A percentile compares a stretch with the other conserved stretches of the same genome.
Evolutionary conservation across 257 asterid species (phyloP).

Genomic region (Perilla frutescens): DNA sequence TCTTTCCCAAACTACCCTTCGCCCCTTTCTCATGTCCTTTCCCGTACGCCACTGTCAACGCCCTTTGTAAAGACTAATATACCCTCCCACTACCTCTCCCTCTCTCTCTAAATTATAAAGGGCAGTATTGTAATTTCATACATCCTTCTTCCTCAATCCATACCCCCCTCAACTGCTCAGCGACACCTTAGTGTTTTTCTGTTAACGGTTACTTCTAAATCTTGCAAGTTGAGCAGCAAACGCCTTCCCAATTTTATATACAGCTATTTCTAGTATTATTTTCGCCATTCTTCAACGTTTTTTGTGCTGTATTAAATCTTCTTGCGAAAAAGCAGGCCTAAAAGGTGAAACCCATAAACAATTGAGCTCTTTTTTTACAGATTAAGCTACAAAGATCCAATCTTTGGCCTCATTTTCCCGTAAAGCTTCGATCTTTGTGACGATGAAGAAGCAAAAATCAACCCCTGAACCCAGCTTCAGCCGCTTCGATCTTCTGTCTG

Average conservation of each 20-base stretch:
- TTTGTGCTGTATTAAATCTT: background rate
- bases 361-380: background rate
- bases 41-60: conserved; percentile 55
- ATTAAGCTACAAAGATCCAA: conserved; percentile 38
- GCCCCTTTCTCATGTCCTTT: conserved; percentile 47
- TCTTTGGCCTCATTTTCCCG: conserved; percentile 17
- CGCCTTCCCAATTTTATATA: background rate
- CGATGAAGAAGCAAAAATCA: conserved; percentile 69
- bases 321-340: conserved; percentile 21
- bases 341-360: background rate
- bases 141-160: conserved; percentile 44
- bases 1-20: conserved; percentile 53
- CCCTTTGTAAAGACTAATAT: background rate
- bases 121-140: conserved; percentile 36
- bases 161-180: conserved; percentile 45
- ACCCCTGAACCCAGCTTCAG: conserved; percentile 40
- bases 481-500: conserved; percentile 73
- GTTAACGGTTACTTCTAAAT: conserved; percentile 54
- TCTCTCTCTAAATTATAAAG: conserved; percentile 14
- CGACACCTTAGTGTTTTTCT: conserved; percentile 45
- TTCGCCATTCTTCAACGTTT: background rate
- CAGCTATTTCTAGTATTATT: background rate
- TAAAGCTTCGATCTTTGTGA: conserved; percentile 27
- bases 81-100: conserved; percentile 25
- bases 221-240: conserved; percentile 8